Evolutionary conservation across 2,329 filamentous ascomycete species (phyloP).

Genomic region (Ilyonectria robusta): DNA sequence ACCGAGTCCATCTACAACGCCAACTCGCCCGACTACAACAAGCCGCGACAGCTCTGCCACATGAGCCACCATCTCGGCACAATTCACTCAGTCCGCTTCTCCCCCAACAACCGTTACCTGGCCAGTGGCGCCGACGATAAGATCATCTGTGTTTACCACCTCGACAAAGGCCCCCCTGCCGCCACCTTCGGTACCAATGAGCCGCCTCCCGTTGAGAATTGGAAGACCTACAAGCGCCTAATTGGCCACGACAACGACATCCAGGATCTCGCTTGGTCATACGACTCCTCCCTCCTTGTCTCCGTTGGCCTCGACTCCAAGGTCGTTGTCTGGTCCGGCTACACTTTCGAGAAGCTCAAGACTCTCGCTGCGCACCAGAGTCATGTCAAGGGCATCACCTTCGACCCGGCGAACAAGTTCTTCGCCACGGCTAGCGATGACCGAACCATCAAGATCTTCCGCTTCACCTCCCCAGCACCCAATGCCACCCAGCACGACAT

Average conservation of each 20-base stretch:
- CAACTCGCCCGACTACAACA: conserved; percentile 77
- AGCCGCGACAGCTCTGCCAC: conserved; percentile 93
- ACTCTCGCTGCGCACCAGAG: conserved; percentile 93
- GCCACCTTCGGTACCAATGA: conserved; percentile 92
- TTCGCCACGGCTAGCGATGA: conserved; percentile 99
- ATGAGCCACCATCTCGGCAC: conserved; percentile 99
- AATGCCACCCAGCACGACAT: conserved; percentile 96
- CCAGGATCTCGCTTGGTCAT: conserved; percentile 97
- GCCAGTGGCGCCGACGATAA: conserved; percentile 98
- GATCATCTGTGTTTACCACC: conserved; percentile 96
- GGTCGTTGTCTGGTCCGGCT: conserved; percentile 97
- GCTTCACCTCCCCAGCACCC: conserved; percentile 90
- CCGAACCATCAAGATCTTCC: conserved; percentile 95
- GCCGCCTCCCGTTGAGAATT: conserved; percentile 94
- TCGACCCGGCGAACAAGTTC: conserved; percentile 98
- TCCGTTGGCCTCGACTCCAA: conserved; percentile 98
- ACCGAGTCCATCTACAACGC: conserved; percentile 93
- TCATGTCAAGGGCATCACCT: conserved; percentile 98
- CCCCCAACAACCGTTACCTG: conserved; percentile 92
- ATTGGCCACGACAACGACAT: conserved; percentile 99
- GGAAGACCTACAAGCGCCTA: conserved; percentile 93
- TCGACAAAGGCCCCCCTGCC: conserved; percentile 85
- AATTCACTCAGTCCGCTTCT: conserved; percentile 97
- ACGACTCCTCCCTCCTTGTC: conserved; percentile 94
- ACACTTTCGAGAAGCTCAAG: conserved; percentile 98